phyloP scores from a whole-genome alignment of 2,329 filamentous ascomycete species.

The Geoglossum cookeanum region DNA sequence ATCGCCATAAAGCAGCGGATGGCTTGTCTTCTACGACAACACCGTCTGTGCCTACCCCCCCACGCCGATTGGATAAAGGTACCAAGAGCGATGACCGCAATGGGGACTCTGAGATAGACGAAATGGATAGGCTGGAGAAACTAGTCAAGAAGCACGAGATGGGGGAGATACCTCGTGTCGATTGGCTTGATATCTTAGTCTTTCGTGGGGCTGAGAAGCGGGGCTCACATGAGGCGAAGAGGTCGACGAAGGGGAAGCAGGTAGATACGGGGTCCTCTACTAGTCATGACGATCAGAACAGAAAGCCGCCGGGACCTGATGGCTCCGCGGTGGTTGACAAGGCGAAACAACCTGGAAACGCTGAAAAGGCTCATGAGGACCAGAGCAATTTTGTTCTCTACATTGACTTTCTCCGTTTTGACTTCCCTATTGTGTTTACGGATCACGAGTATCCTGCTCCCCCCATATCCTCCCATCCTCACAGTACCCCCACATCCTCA shows the following conservation, averaged over 20 bases:
- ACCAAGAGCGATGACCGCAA: constrained; percentile 21
- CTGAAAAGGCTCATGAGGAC: constrained; percentile 20
- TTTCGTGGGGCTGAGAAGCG: constrained; percentile 77
- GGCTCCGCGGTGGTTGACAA: constrained; percentile 15
- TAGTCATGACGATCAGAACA: not conserved
- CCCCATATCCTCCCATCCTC: constrained; percentile 56
- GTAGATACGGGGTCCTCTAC: not conserved
- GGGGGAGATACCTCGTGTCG: constrained; percentile 80
- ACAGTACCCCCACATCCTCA: constrained; percentile 42
- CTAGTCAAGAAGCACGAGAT: constrained; percentile 96
- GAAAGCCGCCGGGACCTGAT: not conserved
- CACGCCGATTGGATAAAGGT: constrained; percentile 31
- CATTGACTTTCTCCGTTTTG: constrained; percentile 82
- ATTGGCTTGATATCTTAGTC: constrained; percentile 90
- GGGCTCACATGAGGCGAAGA: constrained; percentile 23
- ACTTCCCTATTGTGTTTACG: constrained; percentile 87
- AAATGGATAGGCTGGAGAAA: constrained; percentile 74
- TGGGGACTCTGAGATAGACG: constrained; percentile 51
- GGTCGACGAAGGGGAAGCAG: not conserved
- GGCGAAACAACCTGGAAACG: constrained; percentile 21
- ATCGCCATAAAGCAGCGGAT: constrained; percentile 68
- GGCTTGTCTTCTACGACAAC: constrained; percentile 66
- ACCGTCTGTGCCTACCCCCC: constrained; percentile 44
- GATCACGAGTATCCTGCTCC: constrained; percentile 83
- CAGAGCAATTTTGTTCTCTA: constrained; percentile 63